Evolutionary conservation across 2,329 filamentous ascomycete species (phyloP).

Genomic region (Lithohypha guttulata): DNA sequence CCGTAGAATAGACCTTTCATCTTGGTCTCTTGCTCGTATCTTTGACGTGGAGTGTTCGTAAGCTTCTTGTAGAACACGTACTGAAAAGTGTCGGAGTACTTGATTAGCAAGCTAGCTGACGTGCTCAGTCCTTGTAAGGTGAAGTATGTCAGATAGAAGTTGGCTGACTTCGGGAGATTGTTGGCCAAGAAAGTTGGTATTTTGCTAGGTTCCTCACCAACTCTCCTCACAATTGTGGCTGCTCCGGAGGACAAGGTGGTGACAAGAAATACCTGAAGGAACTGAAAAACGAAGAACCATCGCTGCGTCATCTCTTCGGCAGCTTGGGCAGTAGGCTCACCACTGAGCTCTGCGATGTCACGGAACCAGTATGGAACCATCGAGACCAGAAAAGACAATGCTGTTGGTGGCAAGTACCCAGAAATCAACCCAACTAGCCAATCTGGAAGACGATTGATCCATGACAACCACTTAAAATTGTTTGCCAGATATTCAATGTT

Average conservation of each 20-base stretch:
- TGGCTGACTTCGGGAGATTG: slow-evolving; percentile 75
- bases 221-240: slow-evolving; percentile 55
- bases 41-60: slow-evolving; percentile 56
- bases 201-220: slow-evolving; percentile 53
- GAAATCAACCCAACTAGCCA: slow-evolving; percentile 67
- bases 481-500: slow-evolving; percentile 61
- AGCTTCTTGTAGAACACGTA: slow-evolving; percentile 19
- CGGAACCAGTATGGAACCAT: slow-evolving; percentile 79
- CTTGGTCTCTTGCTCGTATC: slow-evolving; percentile 66
- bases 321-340: slow-evolving; percentile 65
- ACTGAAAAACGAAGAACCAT: slow-evolving; percentile 62
- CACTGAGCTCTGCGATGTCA: slow-evolving; percentile 67
- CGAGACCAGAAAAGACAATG: slow-evolving; percentile 68
- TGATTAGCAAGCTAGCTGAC: slow-evolving; percentile 38
- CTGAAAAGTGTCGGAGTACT: slow-evolving; percentile 44
- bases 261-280: slow-evolving; percentile 83
- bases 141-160: slow-evolving; percentile 94
- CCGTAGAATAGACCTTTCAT: slow-evolving; percentile 72
- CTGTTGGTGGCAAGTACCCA: slow-evolving; percentile 69
- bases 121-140: slow-evolving; percentile 69
- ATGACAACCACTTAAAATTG: slow-evolving; percentile 52
- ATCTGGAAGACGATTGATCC: slow-evolving; percentile 60
- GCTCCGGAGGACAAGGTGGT: slow-evolving; percentile 67
- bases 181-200: slow-evolving; percentile 57
- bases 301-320: slow-evolving; percentile 86